Conservation (phyloP, 352 stramenopile genomes). For the Aphanomyces invadans region DNA sequence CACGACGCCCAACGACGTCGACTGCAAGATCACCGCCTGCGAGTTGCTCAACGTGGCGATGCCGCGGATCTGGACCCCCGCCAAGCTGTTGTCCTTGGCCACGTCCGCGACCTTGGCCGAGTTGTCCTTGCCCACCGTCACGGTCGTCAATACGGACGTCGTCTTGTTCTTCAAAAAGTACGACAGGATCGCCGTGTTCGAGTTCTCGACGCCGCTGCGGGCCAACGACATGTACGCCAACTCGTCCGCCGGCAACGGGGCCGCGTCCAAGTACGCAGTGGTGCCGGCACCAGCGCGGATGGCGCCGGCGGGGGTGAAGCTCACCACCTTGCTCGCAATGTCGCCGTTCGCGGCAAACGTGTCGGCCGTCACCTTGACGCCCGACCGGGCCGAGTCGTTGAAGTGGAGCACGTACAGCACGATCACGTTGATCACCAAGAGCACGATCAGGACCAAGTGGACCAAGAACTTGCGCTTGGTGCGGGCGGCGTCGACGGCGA, state of each 20-base stretch:
- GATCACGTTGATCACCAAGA: constrained; percentile 74
- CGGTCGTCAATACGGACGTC: constrained; percentile 40
- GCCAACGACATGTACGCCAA: constrained; percentile 55
- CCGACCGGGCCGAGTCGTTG: constrained; percentile 27
- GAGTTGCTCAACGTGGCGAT: constrained; percentile 57
- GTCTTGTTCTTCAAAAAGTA: constrained; percentile 25
- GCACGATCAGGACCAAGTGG: constrained; percentile 31
- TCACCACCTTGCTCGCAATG: constrained; percentile 40
- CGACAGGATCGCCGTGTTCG: constrained; percentile 29
- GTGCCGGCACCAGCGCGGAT: constrained; percentile 55
- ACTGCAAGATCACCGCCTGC: constrained; percentile 42
- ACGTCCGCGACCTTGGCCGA: constrained; percentile 39
- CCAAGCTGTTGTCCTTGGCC: constrained; percentile 43
- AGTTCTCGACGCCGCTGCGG: constrained; percentile 35
- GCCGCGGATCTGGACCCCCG: constrained; percentile 45
- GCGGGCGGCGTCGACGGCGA: constrained; percentile 13
- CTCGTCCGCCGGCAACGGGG: constrained; percentile 38
- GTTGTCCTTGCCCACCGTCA: constrained; percentile 40
- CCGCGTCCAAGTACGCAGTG: constrained; percentile 54
- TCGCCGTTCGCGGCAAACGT: not conserved
- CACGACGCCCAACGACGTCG: constrained; percentile 36
- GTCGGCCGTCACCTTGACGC: constrained; percentile 17
- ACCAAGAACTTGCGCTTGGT: constrained; percentile 26
- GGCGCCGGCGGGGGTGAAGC: constrained; percentile 41
- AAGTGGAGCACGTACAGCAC: constrained; percentile 80